Evolutionary conservation across 2,329 filamentous ascomycete genomes (phyloP).

Genomic region (Fusarium sp.): DNA sequence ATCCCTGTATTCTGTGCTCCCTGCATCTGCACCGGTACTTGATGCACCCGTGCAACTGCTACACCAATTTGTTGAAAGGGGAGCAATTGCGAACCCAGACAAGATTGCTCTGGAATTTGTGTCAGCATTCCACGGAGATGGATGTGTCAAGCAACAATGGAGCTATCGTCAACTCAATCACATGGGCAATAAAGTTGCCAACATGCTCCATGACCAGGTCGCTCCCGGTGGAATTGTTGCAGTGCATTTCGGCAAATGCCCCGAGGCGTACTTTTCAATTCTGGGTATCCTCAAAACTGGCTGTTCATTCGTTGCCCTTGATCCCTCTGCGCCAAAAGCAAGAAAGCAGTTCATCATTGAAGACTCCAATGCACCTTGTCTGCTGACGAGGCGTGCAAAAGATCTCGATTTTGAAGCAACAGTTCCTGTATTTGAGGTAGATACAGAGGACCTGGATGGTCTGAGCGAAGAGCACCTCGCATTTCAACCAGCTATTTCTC

Average conservation of each 20-base stretch:
- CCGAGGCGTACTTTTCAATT: conserved; percentile 86
- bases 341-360: conserved; percentile 82
- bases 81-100: conserved; percentile 67
- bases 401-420: conserved; percentile 53
- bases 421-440: conserved; percentile 53
- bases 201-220: conserved; percentile 68
- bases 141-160: conserved; percentile 70
- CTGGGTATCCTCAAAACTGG: conserved; percentile 86
- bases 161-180: conserved; percentile 79
- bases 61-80: conserved; percentile 82
- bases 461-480: conserved; percentile 26
- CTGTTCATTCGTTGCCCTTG: conserved; percentile 84
- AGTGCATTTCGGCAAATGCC: conserved; percentile 86
- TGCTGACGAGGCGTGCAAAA: conserved; percentile 67
- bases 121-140: conserved; percentile 63
- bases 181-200: conserved; percentile 79
- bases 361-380: conserved; percentile 75
- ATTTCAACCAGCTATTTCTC: conserved; percentile 43
- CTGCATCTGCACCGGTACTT: conserved; percentile 70
- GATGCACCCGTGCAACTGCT: conserved; percentile 71
- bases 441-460: conserved; percentile 50
- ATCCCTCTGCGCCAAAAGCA: conserved; percentile 77
- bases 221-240: conserved; percentile 74
- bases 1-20: conserved; percentile 73
- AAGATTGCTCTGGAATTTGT: conserved; percentile 83